Conservation (phyloP, 306 rosid species). For the Sicyos baderoa region DNA sequence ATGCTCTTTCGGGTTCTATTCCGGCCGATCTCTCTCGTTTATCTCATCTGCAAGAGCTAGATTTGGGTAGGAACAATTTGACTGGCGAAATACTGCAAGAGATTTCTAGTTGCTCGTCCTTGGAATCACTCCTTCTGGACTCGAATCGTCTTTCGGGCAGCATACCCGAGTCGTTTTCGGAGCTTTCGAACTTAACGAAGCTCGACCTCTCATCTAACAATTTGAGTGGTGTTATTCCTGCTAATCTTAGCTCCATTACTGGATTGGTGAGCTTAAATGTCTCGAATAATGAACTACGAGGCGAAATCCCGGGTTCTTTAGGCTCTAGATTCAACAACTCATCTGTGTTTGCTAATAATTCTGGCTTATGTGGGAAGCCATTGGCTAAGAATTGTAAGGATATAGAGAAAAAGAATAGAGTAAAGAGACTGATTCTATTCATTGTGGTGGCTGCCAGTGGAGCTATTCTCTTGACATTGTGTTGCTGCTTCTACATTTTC, state of each 20-base stretch:
- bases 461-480: constrained; percentile 41
- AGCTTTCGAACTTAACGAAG: constrained; percentile 43
- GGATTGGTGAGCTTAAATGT: constrained; percentile 58
- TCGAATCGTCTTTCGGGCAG: constrained; percentile 58
- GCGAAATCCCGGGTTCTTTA: constrained; percentile 56
- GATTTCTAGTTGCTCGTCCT: constrained; percentile 54
- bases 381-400: constrained; percentile 38
- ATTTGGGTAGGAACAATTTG: constrained; percentile 60
- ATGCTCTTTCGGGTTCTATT: constrained; percentile 47
- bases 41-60: constrained; percentile 45
- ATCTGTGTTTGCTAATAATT: constrained; percentile 47
- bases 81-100: constrained; percentile 66
- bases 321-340: constrained; percentile 62
- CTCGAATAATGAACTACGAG: constrained; percentile 55
- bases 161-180: constrained; percentile 53
- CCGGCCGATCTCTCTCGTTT: constrained; percentile 64
- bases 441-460: constrained; percentile 44
- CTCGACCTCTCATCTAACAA: constrained; percentile 76
- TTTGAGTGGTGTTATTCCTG: constrained; percentile 62
- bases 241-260: constrained; percentile 39
- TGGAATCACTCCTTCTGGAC: constrained; percentile 40
- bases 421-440: constrained; percentile 52
- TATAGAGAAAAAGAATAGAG: constrained; percentile 24
- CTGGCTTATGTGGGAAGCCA: constrained; percentile 62
- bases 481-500: constrained; percentile 83